Evolutionary conservation across 139 green algal species (phyloP).

Genomic region (Volvox africanus): DNA sequence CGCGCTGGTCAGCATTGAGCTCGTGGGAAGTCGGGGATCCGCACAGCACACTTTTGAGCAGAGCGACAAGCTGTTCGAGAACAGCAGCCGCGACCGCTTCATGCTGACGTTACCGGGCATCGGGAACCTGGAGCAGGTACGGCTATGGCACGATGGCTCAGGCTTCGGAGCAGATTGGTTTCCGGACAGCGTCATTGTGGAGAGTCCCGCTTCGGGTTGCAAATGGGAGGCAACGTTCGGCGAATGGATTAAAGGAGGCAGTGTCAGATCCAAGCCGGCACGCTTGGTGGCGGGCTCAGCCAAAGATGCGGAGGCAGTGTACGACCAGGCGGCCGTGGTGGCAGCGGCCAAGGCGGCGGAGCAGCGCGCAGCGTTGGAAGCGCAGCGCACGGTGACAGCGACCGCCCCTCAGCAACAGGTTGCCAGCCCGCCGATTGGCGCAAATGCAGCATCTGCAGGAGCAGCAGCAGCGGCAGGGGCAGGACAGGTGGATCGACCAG

Average conservation of each 20-base stretch:
- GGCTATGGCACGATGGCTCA: constrained; percentile 58
- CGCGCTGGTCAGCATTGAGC: constrained; percentile 52
- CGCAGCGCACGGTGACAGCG: not conserved
- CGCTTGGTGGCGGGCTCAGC: constrained; percentile 31
- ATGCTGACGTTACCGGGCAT: constrained; percentile 53
- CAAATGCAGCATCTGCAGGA: not conserved
- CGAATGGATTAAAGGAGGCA: constrained; percentile 55
- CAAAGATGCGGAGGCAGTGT: not conserved
- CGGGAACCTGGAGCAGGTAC: constrained; percentile 45
- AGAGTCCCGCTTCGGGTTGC: constrained; percentile 22
- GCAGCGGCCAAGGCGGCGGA: constrained; percentile 15
- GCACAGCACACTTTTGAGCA: constrained; percentile 51
- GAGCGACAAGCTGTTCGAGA: constrained; percentile 64
- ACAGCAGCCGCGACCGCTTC: constrained; percentile 52
- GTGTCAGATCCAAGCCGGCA: not conserved
- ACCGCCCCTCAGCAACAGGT: not conserved
- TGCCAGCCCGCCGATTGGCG: not conserved
- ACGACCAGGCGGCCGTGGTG: not conserved
- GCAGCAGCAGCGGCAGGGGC: constrained; percentile 14
- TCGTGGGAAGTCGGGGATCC: constrained; percentile 27
- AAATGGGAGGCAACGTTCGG: constrained; percentile 57
- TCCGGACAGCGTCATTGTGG: constrained; percentile 28
- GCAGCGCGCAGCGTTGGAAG: not conserved
- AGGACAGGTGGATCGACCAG: not conserved
- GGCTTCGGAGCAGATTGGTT: constrained; percentile 57